Evolutionary conservation across 2,329 filamentous ascomycete species (phyloP).

Genomic region (Fonsecaea pedrosoi): DNA sequence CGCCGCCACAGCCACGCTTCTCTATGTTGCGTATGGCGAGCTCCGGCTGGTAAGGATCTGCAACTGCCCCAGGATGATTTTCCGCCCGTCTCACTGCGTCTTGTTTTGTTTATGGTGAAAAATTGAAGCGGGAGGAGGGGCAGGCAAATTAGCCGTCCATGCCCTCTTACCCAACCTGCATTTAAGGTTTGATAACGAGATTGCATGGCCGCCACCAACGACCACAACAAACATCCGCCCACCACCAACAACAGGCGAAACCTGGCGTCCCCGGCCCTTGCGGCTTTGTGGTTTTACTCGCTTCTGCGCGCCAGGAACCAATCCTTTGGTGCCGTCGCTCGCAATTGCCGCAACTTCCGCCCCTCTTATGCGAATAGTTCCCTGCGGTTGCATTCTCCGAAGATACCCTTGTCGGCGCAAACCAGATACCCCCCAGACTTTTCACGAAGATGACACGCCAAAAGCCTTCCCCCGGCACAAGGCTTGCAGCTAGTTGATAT

Average conservation of each 20-base stretch:
- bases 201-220: conserved; percentile 32
- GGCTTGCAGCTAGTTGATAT: conserved; percentile 28
- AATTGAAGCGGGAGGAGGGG: conserved; percentile 27
- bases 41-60: conserved; percentile 13
- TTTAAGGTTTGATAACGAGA: conserved; percentile 38
- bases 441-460: conserved; percentile 36
- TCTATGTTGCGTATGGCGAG: conserved; percentile 7
- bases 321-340: conserved; percentile 22
- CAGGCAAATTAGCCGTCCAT: conserved; percentile 24
- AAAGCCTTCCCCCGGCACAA: conserved; percentile 14
- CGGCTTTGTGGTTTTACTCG: conserved; percentile 16
- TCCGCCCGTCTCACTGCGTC: conserved; percentile 18
- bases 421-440: conserved; percentile 20
- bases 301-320: conserved; percentile 21
- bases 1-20: conserved; percentile 4
- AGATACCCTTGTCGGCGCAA: conserved; percentile 21
- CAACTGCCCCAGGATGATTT: conserved; percentile 5
- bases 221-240: conserved; percentile 17
- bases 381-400: conserved; percentile 11
- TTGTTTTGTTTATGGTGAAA: conserved; percentile 31
- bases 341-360: conserved; percentile 9
- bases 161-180: conserved; percentile 26
- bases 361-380: background rate
- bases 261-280: conserved; percentile 1
- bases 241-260: conserved; percentile 1